Evolutionary conservation across 129 eudicot species (phyloP), one percentile per base, ranked within the genome.

Genomic region (Glebionis coronaria): DNA sequence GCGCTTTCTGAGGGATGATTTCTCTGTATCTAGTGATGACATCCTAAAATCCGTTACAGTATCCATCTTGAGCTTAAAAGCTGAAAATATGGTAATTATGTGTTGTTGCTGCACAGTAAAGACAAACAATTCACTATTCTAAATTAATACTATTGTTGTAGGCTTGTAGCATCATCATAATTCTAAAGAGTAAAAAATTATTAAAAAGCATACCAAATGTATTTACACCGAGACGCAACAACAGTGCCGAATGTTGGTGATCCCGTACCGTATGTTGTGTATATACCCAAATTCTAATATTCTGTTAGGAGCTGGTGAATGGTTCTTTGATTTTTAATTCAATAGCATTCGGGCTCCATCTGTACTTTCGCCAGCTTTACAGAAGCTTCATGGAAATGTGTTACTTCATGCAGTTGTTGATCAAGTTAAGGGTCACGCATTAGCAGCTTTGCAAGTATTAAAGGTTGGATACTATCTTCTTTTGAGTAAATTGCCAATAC

Each of bases 51-150:
- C 97, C 97, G 75, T 93, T 69, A 73, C 99, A 93, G 56, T 25
- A 81, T 73, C 85, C 82, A 53, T 78, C 90, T 59, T 88, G 92
- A 12, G 97, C 90, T 73, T 82, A 86, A 76, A 93, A 93, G 78
- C 95, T 84, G 69, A 93, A 93, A 53, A 86, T 95, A 27, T 89
- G 90, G 75, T 84, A 90, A 82, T 93, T 97, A 63, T 93, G 99
- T 38, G 99, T 93, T 58, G 99, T 64, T 51, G 92, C 99, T 93
- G 85, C 65, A 71, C 14, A 45, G 54, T n/a, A n/a, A 25, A 31
- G 38, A 29, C 16, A 51, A 25, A 35, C 56, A 55, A 1, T 40
- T 25, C 29, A 3, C 20, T 66, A 20, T 44, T n/a, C n/a, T n/a
- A n/a, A n/a, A n/a, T n/a, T n/a, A n/a, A n/a, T n/a, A n/a, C n/a